Base-by-base conservation (phyloP, 148 eudicot genomes). In the Rhododendron vialii region DNA sequence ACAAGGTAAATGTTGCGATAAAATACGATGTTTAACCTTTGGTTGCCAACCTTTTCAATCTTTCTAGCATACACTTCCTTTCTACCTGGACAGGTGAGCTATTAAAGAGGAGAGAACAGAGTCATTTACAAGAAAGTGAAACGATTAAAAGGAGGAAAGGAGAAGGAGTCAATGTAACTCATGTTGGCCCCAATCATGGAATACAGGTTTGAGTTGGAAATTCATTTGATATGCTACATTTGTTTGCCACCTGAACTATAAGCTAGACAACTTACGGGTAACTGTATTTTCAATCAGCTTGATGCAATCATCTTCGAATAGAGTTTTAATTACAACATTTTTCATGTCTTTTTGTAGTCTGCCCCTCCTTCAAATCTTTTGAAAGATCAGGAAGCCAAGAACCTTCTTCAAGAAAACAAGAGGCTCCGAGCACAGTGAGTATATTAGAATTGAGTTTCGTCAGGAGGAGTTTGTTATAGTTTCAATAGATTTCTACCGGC, bases 381-480 rank as follows among this genome's bases (percentile, higher is more conserved):
- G 82, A 80, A 85, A 69, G 88, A 85, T 85, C 86, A 85, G 35
- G 92, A 91, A 86, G 87, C 86, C 30, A 57, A 77, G 26, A 87
- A 67, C 61, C 41, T 92, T 65, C 82, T 89, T 84, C 91, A 91
- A 80, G 92, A 91, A 81, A 91, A 93, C 88, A 85, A 85, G 88
- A 90, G 87, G 82, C 95, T 94, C 51, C 91, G 35, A 78, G 90
- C 79, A 82, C 87, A 85, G 98, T 94, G 78, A 94, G 95, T 93
- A 55, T 36, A 78, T 33, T 69, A 79, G 36, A 36, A 30, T 73
- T 84, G 30, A 74, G 47, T 43, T 83, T 59, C 38, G 20, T 47
- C 55, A 63, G 67, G 83, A 57, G 47, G 35, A 28, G 65, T 80
- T 80, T 15, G 20, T 11, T 30, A 28, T 30, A 71, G 20, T 50